phyloP scores from a whole-genome alignment of 73 alveolate genomes.

The Paraurostyla sp. region DNA sequence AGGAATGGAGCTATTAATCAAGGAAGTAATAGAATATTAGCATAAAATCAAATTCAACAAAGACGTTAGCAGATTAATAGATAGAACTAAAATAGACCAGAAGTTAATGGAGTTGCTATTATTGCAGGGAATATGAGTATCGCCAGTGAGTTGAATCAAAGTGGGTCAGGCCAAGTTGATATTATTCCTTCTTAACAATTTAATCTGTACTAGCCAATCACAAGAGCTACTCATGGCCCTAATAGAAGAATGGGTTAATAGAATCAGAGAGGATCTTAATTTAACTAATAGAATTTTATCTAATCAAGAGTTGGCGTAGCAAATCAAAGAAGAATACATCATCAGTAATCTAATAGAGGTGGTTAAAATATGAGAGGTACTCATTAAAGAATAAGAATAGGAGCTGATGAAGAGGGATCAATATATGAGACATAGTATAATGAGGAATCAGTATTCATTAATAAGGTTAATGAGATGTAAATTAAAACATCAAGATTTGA shows the following conservation, averaged over 20 bases:
- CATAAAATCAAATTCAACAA: neutral
- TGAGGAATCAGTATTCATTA: conserved; percentile 44
- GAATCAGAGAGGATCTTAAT: too few species aligned
- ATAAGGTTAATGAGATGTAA: conserved; percentile 53
- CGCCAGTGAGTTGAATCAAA: conserved; percentile 22
- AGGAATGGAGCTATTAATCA: neutral
- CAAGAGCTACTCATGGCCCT: neutral
- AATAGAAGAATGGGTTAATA: too few species aligned
- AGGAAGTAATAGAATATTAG: neutral
- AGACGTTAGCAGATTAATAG: neutral
- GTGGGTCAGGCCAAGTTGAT: conserved; percentile 32
- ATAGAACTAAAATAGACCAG: neutral
- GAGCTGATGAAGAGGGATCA: conserved; percentile 40
- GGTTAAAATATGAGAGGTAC: neutral
- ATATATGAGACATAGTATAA: conserved; percentile 33
- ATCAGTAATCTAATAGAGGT: neutral
- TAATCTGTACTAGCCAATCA: conserved; percentile 8
- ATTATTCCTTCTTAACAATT: neutral
- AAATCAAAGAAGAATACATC: neutral
- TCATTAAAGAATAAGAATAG: neutral
- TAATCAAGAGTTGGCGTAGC: too few species aligned
- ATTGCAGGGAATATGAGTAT: conserved; percentile 40
- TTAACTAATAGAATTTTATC: too few species aligned
- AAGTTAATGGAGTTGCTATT: neutral
- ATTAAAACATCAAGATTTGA: conserved; percentile 53